phyloP scores from a whole-genome alignment of 805 yeast genomes.

The Komagataella phaffii region DNA sequence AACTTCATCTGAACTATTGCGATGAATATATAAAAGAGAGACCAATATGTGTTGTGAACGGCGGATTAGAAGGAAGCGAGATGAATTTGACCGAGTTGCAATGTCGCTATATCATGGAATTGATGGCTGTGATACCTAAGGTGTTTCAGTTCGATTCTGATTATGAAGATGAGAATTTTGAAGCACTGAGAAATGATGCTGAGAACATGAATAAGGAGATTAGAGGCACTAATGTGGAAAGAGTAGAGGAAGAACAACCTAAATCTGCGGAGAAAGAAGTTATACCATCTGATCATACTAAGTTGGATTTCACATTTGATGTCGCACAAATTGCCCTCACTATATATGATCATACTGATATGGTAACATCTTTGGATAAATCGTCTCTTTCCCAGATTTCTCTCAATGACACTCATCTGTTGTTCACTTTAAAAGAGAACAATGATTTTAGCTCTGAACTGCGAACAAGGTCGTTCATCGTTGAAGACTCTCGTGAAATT shows the following conservation, averaged over 20 bases:
- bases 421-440: conserved; percentile 35
- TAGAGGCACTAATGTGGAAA: conserved; percentile 6
- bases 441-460: conserved; percentile 47
- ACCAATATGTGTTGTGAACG: conserved; percentile 39
- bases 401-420: conserved; percentile 41
- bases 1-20: conserved; percentile 42
- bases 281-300: conserved; percentile 13
- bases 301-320: conserved; percentile 35
- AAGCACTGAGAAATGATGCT: conserved; percentile 50
- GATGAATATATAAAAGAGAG: conserved; percentile 22
- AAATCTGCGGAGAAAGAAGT: conserved; percentile 3
- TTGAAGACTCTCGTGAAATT: conserved; percentile 55
- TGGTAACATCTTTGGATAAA: conserved; percentile 19
- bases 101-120: conserved; percentile 37
- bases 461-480: conserved; percentile 58
- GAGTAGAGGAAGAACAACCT: conserved; percentile 1
- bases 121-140: conserved; percentile 39
- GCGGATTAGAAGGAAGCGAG: conserved; percentile 49
- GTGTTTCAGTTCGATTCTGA: conserved; percentile 36
- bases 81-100: conserved; percentile 66
- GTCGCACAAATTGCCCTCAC: conserved; percentile 56
- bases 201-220: conserved; percentile 43
- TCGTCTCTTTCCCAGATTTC: conserved; percentile 42
- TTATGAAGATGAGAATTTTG: conserved; percentile 20
- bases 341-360: conserved; percentile 38